Percentiles rank a stretch among this genome's conserved stretches.
Evolutionary conservation across 139 green algal genomes (phyloP).

Genomic region (Chlamydomonas sp.): DNA sequence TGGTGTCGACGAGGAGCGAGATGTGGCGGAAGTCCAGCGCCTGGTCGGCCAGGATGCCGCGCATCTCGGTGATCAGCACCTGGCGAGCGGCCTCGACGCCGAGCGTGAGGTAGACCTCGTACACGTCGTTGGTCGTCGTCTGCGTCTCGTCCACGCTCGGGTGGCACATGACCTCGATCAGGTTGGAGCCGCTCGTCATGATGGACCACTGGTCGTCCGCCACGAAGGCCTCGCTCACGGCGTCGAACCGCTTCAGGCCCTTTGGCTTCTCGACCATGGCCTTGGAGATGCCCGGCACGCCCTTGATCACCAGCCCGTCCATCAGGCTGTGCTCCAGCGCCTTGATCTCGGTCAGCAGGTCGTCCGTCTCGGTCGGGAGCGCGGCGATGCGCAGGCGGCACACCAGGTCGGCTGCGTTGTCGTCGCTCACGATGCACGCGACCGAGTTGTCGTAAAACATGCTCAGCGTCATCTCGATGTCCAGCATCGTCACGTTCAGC

Average conservation of each 20-base stretch:
- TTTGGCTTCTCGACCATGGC: constrained; percentile 30
- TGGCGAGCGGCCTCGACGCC: constrained; percentile 80
- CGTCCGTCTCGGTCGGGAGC: background rate
- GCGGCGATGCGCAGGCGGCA: constrained; percentile 41
- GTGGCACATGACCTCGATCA: constrained; percentile 51
- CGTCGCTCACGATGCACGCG: constrained; percentile 54
- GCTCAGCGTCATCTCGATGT: constrained; percentile 79
- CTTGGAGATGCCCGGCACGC: constrained; percentile 74
- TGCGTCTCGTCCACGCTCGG: constrained; percentile 62
- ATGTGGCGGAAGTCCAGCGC: constrained; percentile 24
- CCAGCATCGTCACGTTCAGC: constrained; percentile 25
- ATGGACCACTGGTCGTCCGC: constrained; percentile 25
- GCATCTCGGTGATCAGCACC: constrained; percentile 38
- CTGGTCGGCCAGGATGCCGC: background rate
- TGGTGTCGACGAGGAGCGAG: constrained; percentile 25
- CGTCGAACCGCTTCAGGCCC: background rate
- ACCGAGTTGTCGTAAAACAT: constrained; percentile 32
- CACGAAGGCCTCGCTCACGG: constrained; percentile 26
- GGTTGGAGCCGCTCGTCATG: constrained; percentile 79
- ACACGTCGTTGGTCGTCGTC: constrained; percentile 66
- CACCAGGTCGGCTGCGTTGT: constrained; percentile 87
- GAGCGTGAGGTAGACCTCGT: constrained; percentile 72
- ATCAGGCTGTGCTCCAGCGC: constrained; percentile 42
- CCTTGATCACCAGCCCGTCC: constrained; percentile 44
- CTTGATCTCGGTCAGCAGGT: constrained; percentile 18